These are phyloP conservation scores for Citrullus amarus DNA, from an alignment of 306 rosid genomes.

Conservation along the genomic window DNA sequence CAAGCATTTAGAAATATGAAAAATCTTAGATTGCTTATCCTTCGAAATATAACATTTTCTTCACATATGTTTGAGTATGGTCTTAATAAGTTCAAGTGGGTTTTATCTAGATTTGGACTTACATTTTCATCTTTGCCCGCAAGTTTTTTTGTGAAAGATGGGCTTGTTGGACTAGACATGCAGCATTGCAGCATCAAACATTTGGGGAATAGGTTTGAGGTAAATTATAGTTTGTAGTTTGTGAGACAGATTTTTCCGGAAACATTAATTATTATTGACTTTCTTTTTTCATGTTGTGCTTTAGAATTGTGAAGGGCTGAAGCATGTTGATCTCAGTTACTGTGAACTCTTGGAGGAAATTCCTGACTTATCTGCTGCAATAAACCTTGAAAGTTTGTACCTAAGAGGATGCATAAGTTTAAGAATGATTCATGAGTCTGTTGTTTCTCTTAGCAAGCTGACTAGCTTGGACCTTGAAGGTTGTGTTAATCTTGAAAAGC, in stretches of 20 bases:
- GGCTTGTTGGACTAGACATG: neutral
- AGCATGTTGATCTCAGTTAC: neutral
- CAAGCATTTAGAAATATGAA: neutral
- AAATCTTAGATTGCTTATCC: neutral
- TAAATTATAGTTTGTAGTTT: neutral
- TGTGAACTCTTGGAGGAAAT: neutral
- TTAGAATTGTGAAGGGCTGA: neutral
- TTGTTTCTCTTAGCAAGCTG: neutral
- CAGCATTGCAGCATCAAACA: neutral
- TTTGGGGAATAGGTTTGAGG: neutral
- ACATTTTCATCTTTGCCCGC: neutral
- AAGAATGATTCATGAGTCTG: neutral
- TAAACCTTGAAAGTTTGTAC: neutral
- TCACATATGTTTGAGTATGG: neutral
- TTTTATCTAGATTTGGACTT: neutral
- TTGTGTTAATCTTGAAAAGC: neutral
- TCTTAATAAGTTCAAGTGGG: neutral
- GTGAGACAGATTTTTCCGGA: neutral
- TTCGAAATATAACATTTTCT: neutral
- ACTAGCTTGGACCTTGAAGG: neutral
- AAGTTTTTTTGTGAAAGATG: neutral
- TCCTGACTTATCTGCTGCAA: neutral
- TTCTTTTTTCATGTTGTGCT: neutral
- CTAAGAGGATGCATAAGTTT: neutral
- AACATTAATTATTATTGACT: neutral